phyloP scores from a whole-genome alignment of 2,329 filamentous ascomycete genomes.

The Calonectria hawksworthii region DNA sequence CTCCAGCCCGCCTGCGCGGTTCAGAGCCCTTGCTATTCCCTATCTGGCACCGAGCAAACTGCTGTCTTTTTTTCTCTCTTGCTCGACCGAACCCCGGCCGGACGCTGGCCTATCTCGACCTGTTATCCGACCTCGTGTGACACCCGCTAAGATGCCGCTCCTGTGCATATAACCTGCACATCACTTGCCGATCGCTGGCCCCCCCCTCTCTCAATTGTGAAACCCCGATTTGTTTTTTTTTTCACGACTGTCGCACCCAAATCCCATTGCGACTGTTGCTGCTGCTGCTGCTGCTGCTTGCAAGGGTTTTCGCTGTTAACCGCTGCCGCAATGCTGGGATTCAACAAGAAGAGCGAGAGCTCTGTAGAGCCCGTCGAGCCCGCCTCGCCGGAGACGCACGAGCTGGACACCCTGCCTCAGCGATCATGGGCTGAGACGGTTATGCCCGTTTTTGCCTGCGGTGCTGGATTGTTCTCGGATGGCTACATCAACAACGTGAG shows the following conservation, averaged over 20 bases:
- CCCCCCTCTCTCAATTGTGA: neutral
- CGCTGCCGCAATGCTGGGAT: constrained; percentile 34
- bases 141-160: neutral
- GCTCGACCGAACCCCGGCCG: neutral
- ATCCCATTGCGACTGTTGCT: neutral
- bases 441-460: constrained; percentile 86
- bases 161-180: constrained; percentile 20
- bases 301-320: neutral
- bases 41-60: constrained; percentile 21
- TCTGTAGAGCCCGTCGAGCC: constrained; percentile 23
- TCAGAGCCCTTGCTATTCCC: constrained; percentile 16
- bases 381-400: neutral
- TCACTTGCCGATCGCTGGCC: constrained; percentile 16
- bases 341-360: constrained; percentile 32
- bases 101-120: constrained; percentile 10
- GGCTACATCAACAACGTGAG: constrained; percentile 90
- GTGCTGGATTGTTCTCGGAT: constrained; percentile 90
- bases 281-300: too few species aligned
- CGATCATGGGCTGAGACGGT: constrained; percentile 39
- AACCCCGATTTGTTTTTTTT: neutral
- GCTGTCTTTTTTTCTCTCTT: neutral
- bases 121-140: constrained; percentile 18
- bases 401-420: constrained; percentile 5
- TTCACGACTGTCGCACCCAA: neutral
- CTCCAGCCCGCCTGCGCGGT: neutral